A percentile compares a stretch with the other conserved stretches of the same genome.
These are phyloP conservation scores for Venturiaceae sp. DNA, from an alignment of 2,329 filamentous ascomycete species.

Conservation along the genomic window DNA sequence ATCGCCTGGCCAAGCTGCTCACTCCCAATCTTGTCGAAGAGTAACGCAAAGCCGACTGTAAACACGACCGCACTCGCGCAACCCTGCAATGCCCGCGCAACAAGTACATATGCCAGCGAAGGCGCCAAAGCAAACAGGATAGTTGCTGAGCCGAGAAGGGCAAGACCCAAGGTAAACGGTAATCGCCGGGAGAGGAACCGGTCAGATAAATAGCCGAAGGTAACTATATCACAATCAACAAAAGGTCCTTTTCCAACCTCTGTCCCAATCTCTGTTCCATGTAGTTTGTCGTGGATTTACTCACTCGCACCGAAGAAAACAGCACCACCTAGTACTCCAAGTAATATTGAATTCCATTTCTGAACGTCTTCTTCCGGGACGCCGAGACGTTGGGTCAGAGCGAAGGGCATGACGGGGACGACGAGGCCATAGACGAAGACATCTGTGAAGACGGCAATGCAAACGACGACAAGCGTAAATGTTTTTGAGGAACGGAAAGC, in stretches of 20 bases:
- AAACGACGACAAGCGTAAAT: constrained; percentile 5
- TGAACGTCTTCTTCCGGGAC: constrained; percentile 1
- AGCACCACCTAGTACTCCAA: background rate
- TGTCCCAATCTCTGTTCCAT: background rate
- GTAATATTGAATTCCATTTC: constrained; percentile 4
- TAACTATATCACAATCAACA: background rate
- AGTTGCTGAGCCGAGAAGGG: background rate
- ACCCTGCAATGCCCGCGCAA: constrained; percentile 1
- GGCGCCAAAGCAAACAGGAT: background rate
- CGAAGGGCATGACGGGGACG: constrained; percentile 5
- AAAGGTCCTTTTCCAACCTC: background rate
- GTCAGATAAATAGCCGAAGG: constrained; percentile 3
- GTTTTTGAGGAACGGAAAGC: background rate
- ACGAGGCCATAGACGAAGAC: constrained; percentile 2
- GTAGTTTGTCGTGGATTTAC: background rate
- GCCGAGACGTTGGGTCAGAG: background rate
- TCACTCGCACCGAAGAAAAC: background rate
- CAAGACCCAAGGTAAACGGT: background rate
- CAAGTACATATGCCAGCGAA: background rate
- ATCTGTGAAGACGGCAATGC: constrained; percentile 5
- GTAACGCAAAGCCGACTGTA: constrained; percentile 1
- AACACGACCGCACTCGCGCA: background rate
- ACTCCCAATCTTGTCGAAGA: constrained; percentile 2
- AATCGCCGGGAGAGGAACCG: background rate
- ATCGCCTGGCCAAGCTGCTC: background rate